Conservation (phyloP, 495 filamentous ascomycete genomes). For the Cairneyella variabilis region DNA sequence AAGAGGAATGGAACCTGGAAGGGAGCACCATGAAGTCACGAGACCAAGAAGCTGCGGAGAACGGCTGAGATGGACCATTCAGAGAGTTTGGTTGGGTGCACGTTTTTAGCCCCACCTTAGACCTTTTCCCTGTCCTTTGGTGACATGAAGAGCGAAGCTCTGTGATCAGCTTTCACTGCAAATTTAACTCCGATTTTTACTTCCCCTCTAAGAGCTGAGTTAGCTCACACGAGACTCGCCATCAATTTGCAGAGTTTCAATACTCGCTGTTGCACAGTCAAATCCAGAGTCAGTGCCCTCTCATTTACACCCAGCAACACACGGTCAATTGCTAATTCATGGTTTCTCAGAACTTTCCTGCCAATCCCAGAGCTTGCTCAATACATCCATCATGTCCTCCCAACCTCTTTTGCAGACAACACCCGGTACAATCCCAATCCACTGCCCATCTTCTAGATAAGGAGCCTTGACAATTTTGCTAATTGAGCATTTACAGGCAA, state of each 20-base stretch:
- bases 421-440: slow-evolving; percentile 60
- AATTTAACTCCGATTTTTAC: not conserved
- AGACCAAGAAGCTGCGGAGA: not conserved
- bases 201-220: not conserved
- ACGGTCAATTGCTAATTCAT: not conserved
- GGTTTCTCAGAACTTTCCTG: slow-evolving; percentile 4
- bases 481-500: slow-evolving; percentile 60
- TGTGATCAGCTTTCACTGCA: no score
- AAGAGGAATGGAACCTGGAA: not conserved
- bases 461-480: not conserved
- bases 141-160: not conserved
- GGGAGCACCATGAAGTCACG: not conserved
- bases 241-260: not conserved
- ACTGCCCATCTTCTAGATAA: not conserved
- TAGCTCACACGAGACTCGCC: not conserved
- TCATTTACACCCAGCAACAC: not conserved
- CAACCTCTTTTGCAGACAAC: slow-evolving; percentile 92
- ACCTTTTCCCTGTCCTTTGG: not conserved
- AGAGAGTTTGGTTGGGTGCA: not conserved
- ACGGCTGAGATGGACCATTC: not conserved
- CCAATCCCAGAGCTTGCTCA: not conserved
- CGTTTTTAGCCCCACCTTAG: slow-evolving; percentile 1
- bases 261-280: not conserved
- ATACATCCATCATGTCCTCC: slow-evolving; percentile 68
- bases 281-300: not conserved